phyloP scores from a whole-genome alignment of 2,329 filamentous ascomycete genomes.

The Colletotrichum sp. region DNA sequence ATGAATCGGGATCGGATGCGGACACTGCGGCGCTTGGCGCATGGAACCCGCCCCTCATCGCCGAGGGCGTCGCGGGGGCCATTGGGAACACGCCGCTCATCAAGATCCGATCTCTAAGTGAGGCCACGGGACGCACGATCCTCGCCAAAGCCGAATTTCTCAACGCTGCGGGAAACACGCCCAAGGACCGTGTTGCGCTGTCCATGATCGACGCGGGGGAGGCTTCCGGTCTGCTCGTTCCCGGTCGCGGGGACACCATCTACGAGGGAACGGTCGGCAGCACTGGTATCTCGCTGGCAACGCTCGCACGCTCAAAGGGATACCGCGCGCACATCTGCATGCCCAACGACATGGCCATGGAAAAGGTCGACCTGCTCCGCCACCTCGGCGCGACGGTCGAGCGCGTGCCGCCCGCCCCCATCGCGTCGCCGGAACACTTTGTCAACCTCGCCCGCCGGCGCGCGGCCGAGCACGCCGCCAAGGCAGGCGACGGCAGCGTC shows the following conservation, averaged over 20 bases:
- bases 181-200: constrained; percentile 93
- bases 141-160: constrained; percentile 95
- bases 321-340: constrained; percentile 97
- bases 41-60: constrained; percentile 47
- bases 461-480: constrained; percentile 74
- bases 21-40: constrained; percentile 23
- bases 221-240: constrained; percentile 74
- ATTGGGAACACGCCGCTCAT: constrained; percentile 95
- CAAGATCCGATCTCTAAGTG: constrained; percentile 82
- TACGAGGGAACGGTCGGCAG: constrained; percentile 98
- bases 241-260: constrained; percentile 87
- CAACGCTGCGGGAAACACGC: constrained; percentile 91
- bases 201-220: constrained; percentile 88
- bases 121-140: constrained; percentile 86
- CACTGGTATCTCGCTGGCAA: constrained; percentile 93
- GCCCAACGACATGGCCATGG: constrained; percentile 86
- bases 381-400: constrained; percentile 94
- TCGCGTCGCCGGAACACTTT: constrained; percentile 91
- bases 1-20: constrained; percentile 42
- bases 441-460: constrained; percentile 87
- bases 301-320: constrained; percentile 84
- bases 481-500: constrained; percentile 63
- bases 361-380: constrained; percentile 88
- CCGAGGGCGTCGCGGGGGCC: constrained; percentile 84
- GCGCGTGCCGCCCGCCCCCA: constrained; percentile 87